These are phyloP conservation scores for Macadamia tetraphylla DNA, from an alignment of 164 flowering plant species.

Conservation along the genomic window DNA sequence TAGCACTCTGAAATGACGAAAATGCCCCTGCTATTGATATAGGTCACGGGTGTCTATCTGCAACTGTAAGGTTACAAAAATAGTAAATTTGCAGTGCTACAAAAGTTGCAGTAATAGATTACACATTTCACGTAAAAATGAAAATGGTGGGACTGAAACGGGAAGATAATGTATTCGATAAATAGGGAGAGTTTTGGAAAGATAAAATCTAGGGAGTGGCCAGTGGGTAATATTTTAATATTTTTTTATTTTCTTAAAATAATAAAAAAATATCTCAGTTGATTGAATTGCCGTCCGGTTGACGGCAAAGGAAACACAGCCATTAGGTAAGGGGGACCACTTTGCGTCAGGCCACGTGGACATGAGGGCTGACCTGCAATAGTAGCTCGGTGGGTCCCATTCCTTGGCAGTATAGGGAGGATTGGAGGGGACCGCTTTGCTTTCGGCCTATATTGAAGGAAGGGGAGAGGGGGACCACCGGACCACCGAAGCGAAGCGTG, in stretches of 20 bases:
- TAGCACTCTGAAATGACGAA: too few relatives aligned
- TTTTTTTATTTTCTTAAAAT: too few relatives aligned
- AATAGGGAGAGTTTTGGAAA: neutral
- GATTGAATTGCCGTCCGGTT: constrained; percentile 5
- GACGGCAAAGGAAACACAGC: constrained; percentile 8
- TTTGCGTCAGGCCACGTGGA: neutral
- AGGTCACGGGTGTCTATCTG: too few relatives aligned
- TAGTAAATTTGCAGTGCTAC: too few relatives aligned
- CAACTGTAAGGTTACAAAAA: too few relatives aligned
- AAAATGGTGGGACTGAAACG: neutral
- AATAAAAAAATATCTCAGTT: too few relatives aligned
- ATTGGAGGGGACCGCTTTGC: constrained; percentile 3
- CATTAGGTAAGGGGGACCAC: constrained; percentile 12
- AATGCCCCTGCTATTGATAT: too few relatives aligned
- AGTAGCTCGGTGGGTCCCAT: neutral
- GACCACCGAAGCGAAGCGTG: neutral
- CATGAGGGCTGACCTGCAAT: too few relatives aligned
- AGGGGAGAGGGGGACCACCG: neutral
- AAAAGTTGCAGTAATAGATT: too few relatives aligned
- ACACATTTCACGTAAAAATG: neutral
- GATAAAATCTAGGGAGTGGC: neutral
- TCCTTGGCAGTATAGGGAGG: neutral
- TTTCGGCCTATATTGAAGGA: neutral
- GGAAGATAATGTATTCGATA: neutral
- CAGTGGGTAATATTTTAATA: too few relatives aligned